Evolutionary conservation across 345 rosid genomes (phyloP).

Genomic region (Salix caprea): DNA sequence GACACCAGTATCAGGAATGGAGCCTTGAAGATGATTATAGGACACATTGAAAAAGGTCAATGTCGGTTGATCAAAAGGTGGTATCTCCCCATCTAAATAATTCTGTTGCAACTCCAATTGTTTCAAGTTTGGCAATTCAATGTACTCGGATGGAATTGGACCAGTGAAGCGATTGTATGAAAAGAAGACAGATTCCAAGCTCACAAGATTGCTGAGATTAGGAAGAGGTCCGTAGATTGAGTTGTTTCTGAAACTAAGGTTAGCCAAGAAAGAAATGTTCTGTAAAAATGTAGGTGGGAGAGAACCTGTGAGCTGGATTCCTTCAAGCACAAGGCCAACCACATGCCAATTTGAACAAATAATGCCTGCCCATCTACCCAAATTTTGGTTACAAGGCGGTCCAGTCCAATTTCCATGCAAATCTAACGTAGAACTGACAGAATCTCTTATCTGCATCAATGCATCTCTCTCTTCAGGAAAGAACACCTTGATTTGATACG

Average conservation of each 20-base stretch:
- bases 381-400: slow-evolving; percentile 36
- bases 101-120: slow-evolving; percentile 44
- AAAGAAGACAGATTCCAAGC: slow-evolving; percentile 30
- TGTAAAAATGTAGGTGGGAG: slow-evolving; percentile 36
- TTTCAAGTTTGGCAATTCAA: slow-evolving; percentile 25
- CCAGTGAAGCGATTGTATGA: slow-evolving; percentile 41
- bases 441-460: slow-evolving; percentile 40
- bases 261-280: slow-evolving; percentile 37
- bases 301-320: slow-evolving; percentile 37
- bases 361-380: slow-evolving; percentile 46
- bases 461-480: slow-evolving; percentile 33
- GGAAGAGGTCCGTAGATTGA: slow-evolving; percentile 41
- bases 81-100: slow-evolving; percentile 36
- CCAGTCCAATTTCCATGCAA: slow-evolving; percentile 48
- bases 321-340: slow-evolving; percentile 41
- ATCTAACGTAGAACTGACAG: slow-evolving; percentile 19
- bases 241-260: slow-evolving; percentile 42
- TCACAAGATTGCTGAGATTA: slow-evolving; percentile 24
- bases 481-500: background rate
- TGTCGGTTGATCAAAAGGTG: slow-evolving; percentile 38
- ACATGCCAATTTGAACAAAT: slow-evolving; percentile 41
- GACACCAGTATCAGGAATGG: slow-evolving; percentile 34
- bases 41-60: slow-evolving; percentile 45
- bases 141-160: slow-evolving; percentile 34
- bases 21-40: slow-evolving; percentile 39